Conservation (phyloP, 176 grass and related monocot species). For the Carex cristatella region DNA sequence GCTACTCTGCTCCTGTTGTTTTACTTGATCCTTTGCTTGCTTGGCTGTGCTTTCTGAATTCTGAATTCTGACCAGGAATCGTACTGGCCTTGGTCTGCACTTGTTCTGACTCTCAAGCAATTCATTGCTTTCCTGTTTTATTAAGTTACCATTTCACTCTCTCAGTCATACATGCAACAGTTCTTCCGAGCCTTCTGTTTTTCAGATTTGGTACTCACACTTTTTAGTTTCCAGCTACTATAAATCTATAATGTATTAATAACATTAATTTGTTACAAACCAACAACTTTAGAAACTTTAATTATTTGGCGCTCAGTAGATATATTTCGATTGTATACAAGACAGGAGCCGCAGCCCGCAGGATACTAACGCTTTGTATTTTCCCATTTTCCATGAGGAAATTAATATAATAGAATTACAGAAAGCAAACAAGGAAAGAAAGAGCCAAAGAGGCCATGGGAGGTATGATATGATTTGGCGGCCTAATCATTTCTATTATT, state of each 20-base stretch:
- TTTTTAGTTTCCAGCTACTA: neutral
- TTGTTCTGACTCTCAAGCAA: conserved; percentile 11
- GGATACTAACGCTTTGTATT: neutral
- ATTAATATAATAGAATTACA: no score
- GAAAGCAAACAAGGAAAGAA: neutral
- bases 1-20: conserved; percentile 7
- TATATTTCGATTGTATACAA: no score
- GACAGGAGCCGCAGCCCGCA: no score
- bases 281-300: neutral
- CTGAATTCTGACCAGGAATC: conserved; percentile 17
- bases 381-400: neutral
- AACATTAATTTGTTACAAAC: neutral
- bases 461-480: neutral
- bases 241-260: no score
- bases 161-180: neutral
- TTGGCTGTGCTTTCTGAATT: conserved; percentile 2
- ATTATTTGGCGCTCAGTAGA: no score
- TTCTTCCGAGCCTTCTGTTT: neutral
- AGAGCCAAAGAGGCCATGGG: neutral
- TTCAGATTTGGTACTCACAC: neutral
- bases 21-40: conserved; percentile 6
- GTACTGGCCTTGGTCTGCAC: conserved; percentile 7
- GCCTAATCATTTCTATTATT: neutral
- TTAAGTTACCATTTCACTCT: conserved; percentile 8
- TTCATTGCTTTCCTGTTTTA: conserved; percentile 1